Percentiles rank a stretch among this genome's conserved stretches.
These are phyloP conservation scores for Chrysanthemum seticuspe DNA, from an alignment of 129 eudicot species.

Conservation along the genomic window DNA sequence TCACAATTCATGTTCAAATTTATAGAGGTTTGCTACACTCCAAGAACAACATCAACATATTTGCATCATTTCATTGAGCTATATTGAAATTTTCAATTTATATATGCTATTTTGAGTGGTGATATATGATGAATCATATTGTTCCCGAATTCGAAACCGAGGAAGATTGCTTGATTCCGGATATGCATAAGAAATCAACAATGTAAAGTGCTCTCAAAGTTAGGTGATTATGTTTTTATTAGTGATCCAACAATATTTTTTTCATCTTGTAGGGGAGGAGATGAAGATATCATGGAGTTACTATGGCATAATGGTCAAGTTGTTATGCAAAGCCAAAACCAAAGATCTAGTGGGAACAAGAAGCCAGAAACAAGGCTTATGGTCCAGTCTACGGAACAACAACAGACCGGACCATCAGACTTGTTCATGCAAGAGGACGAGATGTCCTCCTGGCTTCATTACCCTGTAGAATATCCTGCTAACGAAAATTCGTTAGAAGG, in stretches of 20 bases:
- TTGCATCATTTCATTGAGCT: not conserved
- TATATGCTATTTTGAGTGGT: not conserved
- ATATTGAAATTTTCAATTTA: not conserved
- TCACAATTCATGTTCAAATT: slow-evolving; percentile 10
- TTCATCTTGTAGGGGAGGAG: slow-evolving; percentile 30
- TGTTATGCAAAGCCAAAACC: slow-evolving; percentile 53
- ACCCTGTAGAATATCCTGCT: slow-evolving; percentile 42
- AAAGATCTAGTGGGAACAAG: slow-evolving; percentile 28
- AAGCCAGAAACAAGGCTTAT: slow-evolving; percentile 27
- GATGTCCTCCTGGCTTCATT: slow-evolving; percentile 65
- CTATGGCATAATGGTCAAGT: slow-evolving; percentile 77
- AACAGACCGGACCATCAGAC: slow-evolving; percentile 25
- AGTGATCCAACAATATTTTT: not conserved
- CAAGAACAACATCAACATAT: not conserved
- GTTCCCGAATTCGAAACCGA: slow-evolving; percentile 53
- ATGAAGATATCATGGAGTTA: slow-evolving; percentile 62
- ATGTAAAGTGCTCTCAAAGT: slow-evolving; percentile 31
- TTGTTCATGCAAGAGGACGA: slow-evolving; percentile 65
- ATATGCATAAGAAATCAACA: slow-evolving; percentile 32
- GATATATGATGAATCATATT: slow-evolving; percentile 37
- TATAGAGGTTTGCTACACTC: not conserved
- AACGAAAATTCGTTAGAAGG: slow-evolving; percentile 40
- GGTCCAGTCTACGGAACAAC: slow-evolving; percentile 17
- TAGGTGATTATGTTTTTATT: not conserved
- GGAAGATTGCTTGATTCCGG: slow-evolving; percentile 33